Percentiles rank a stretch among this genome's conserved stretches.
Conservation (phyloP, 768 basidiomycete species). For the Kwoniella dejecticola region DNA sequence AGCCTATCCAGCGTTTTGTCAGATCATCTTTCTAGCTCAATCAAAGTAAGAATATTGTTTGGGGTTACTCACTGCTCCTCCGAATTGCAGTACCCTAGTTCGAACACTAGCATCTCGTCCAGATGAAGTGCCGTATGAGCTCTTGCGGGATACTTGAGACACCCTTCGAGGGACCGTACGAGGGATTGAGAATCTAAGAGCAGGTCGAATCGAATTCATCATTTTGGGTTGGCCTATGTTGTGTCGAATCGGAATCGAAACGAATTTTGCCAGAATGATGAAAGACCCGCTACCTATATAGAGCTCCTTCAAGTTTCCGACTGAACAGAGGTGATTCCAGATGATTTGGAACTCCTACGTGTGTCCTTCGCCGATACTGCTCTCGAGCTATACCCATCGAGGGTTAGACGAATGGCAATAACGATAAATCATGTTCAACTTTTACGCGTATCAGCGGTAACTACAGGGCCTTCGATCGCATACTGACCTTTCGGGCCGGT, state of each 20-base stretch:
- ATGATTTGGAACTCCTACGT: too few relatives aligned
- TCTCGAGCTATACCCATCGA: too few relatives aligned
- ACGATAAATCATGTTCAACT: too few relatives aligned
- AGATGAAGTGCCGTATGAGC: not conserved
- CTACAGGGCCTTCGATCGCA: too few relatives aligned
- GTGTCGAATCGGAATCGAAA: not conserved
- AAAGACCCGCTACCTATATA: not conserved
- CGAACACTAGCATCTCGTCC: not conserved
- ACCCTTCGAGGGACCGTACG: not conserved
- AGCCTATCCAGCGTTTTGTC: slow-evolving; percentile 14
- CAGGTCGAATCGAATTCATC: slow-evolving; percentile 11
- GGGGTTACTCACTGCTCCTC: slow-evolving; percentile 10
- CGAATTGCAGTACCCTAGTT: slow-evolving; percentile 7
- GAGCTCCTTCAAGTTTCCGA: too few relatives aligned
- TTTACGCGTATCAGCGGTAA: too few relatives aligned
- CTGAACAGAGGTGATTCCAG: not conserved
- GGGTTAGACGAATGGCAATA: too few relatives aligned
- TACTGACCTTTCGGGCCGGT: not conserved
- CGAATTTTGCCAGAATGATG: not conserved
- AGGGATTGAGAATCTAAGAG: not conserved
- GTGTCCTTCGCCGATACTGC: too few relatives aligned
- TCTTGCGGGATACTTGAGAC: not conserved
- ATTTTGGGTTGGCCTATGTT: not conserved
- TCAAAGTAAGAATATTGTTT: too few relatives aligned
- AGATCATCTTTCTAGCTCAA: too few relatives aligned